Percentiles rank a stretch among this genome's conserved stretches.
These are phyloP conservation scores for Xylaria bambusicola DNA, from an alignment of 495 filamentous ascomycete genomes.

Conservation along the genomic window DNA sequence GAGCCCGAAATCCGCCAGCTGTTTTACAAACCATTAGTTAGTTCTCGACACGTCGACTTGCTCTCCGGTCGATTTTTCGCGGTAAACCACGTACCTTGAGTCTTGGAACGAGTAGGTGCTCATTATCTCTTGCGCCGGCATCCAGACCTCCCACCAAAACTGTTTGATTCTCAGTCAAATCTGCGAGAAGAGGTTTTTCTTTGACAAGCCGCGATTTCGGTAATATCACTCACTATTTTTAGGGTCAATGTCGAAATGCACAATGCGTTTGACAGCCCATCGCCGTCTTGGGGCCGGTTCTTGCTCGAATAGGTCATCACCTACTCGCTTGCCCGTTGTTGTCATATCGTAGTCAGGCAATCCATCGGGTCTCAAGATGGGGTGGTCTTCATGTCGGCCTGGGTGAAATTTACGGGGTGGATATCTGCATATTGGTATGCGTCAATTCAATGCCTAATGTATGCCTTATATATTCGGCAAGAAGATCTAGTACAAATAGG, in stretches of 20 bases:
- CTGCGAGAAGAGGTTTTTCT: too few species aligned
- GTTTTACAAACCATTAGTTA: too few species aligned
- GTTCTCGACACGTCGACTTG: too few species aligned
- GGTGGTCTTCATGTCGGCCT: conserved; percentile 1
- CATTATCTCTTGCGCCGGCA: too few species aligned
- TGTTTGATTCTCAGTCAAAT: too few species aligned
- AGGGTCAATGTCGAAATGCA: conserved; percentile 28
- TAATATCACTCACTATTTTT: conserved; percentile 22
- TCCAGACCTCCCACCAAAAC: too few species aligned
- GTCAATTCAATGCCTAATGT: background rate
- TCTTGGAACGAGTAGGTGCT: too few species aligned
- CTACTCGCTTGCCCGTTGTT: background rate
- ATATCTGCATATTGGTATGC: conserved; percentile 10
- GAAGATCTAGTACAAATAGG: background rate
- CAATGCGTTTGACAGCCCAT: conserved; percentile 14
- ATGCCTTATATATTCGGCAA: too few species aligned
- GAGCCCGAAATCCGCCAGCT: too few species aligned
- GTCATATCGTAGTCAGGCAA: background rate
- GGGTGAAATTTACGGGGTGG: conserved; percentile 24
- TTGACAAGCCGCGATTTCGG: too few species aligned
- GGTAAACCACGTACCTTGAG: too few species aligned
- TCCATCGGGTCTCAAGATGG: background rate
- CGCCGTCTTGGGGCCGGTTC: conserved; percentile 7
- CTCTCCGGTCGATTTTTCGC: too few species aligned
- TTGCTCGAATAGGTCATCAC: conserved; percentile 19